These are phyloP conservation scores for Candida silvicultrix DNA, from an alignment of 805 yeast species.

Conservation along the genomic window DNA sequence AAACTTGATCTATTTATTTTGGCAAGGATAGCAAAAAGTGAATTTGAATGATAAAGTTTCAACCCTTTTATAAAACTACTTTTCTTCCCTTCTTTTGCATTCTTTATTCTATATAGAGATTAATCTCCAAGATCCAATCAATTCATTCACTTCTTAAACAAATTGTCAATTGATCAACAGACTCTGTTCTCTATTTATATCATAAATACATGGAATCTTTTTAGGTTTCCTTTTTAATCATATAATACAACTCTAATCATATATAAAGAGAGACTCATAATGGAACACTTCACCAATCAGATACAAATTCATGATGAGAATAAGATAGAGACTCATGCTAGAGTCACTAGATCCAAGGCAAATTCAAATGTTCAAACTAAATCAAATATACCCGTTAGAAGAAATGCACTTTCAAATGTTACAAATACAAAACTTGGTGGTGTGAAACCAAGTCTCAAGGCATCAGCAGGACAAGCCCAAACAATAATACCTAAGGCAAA, in stretches of 20 bases:
- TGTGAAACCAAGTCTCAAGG: not conserved
- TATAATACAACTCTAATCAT: too few relatives aligned
- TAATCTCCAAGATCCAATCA: not conserved
- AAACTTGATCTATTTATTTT: not conserved
- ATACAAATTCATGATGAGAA: conserved; percentile 16
- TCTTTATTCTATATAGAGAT: not conserved
- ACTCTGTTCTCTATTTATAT: too few relatives aligned
- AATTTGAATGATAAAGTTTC: not conserved
- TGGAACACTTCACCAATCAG: conserved; percentile 9
- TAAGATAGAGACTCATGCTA: conserved; percentile 5
- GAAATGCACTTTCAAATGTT: conserved; percentile 22
- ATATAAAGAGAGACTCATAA: too few relatives aligned
- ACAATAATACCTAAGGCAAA: conserved; percentile 8
- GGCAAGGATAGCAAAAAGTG: not conserved
- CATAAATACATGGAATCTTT: too few relatives aligned
- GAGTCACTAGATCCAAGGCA: conserved; percentile 2
- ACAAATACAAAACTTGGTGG: conserved; percentile 21
- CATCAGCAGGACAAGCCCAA: conserved; percentile 2
- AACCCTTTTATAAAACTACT: not conserved
- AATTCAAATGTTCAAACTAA: conserved; percentile 3
- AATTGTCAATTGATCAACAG: not conserved
- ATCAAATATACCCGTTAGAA: conserved; percentile 22
- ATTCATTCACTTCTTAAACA: not conserved
- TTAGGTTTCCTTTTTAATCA: too few relatives aligned
- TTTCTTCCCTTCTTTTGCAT: not conserved